These are phyloP conservation scores for Emmonsiellopsis sp. DNA, from an alignment of 2,329 filamentous ascomycete genomes.

Conservation along the genomic window DNA sequence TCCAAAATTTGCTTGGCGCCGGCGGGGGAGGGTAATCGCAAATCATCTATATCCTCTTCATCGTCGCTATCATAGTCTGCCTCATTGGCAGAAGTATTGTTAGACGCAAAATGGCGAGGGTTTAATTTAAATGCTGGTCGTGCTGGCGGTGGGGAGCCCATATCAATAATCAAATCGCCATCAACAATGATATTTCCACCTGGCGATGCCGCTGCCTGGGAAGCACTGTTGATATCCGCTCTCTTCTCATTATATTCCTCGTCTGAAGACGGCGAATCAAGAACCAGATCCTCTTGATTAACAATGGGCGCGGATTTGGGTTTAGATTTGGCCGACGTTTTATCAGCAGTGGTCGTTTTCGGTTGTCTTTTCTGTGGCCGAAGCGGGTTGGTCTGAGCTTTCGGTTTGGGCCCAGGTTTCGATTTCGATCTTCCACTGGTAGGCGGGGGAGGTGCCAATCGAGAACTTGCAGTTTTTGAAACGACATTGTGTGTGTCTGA, in stretches of 20 bases:
- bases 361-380: conserved; percentile 19
- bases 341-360: conserved; percentile 15
- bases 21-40: conserved; percentile 29
- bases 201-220: conserved; percentile 24
- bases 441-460: conserved; percentile 20
- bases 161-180: conserved; percentile 39
- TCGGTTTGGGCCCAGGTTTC: conserved; percentile 13
- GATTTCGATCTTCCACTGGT: conserved; percentile 18
- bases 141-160: conserved; percentile 36
- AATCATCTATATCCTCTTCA: conserved; percentile 32
- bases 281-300: conserved; percentile 17
- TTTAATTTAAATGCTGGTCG: conserved; percentile 30
- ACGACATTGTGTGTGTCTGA: conserved; percentile 25
- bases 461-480: conserved; percentile 26
- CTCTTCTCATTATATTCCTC: conserved; percentile 15
- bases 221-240: conserved; percentile 19
- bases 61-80: conserved; percentile 24
- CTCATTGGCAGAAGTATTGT: conserved; percentile 28
- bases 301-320: conserved; percentile 15
- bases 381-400: conserved; percentile 23
- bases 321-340: conserved; percentile 15
- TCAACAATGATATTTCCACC: conserved; percentile 37
- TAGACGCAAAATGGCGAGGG: conserved; percentile 33
- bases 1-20: conserved; percentile 13
- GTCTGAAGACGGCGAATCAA: conserved; percentile 23